phyloP scores from a whole-genome alignment of 2,329 filamentous ascomycete genomes.

The Cercospora sp. region DNA sequence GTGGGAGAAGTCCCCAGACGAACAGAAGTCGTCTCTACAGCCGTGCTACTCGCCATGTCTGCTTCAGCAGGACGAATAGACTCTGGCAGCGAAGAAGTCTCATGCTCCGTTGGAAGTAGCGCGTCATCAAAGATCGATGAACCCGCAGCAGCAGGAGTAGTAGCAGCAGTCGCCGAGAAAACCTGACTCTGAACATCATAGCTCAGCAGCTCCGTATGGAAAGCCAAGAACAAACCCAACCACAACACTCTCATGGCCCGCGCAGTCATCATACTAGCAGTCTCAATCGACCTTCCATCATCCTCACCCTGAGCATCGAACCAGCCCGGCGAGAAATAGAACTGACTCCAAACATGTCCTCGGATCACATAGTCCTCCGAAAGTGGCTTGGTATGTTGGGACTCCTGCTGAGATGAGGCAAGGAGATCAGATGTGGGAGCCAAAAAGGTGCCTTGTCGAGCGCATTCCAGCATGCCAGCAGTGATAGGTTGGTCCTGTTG shows the following conservation, averaged over 20 bases:
- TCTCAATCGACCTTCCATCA: constrained; percentile 50
- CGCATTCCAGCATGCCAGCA: constrained; percentile 42
- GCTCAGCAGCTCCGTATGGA: constrained; percentile 28
- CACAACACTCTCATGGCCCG: constrained; percentile 31
- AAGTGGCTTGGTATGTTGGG: constrained; percentile 52
- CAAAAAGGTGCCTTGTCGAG: constrained; percentile 42
- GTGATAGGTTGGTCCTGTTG: constrained; percentile 35
- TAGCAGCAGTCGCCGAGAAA: constrained; percentile 22
- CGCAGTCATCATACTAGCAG: constrained; percentile 16
- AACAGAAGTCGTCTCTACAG: constrained; percentile 6
- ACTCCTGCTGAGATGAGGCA: neutral
- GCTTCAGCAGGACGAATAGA: constrained; percentile 17
- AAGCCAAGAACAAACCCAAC: constrained; percentile 32
- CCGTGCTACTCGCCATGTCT: constrained; percentile 6
- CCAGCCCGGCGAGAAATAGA: constrained; percentile 61
- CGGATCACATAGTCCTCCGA: constrained; percentile 69
- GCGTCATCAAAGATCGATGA: neutral
- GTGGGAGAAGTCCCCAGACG: constrained; percentile 16
- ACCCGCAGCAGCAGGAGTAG: neutral
- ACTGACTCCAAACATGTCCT: constrained; percentile 61
- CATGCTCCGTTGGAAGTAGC: neutral
- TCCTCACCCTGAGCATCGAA: constrained; percentile 65
- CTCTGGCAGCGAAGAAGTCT: neutral
- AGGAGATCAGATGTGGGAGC: constrained; percentile 22
- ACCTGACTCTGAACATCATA: constrained; percentile 25